Evolutionary conservation across 2,329 filamentous ascomycete genomes (phyloP).

Genomic region (Paracoccidioides brasiliensis): DNA sequence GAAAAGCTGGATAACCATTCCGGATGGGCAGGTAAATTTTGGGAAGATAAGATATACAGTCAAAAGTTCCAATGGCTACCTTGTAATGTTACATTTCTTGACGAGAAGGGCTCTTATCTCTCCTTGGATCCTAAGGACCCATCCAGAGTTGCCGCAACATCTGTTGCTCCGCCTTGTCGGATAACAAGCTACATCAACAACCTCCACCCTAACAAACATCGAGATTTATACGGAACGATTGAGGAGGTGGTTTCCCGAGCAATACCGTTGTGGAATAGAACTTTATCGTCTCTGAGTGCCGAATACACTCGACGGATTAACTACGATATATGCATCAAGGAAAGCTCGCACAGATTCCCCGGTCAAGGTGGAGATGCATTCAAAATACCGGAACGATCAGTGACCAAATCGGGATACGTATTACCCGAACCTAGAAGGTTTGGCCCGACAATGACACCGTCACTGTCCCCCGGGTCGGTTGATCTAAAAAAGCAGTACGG

Average conservation of each 20-base stretch:
- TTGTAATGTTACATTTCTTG: slow-evolving; percentile 19
- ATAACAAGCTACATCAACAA: slow-evolving; percentile 32
- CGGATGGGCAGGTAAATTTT: neutral
- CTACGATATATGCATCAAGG: slow-evolving; percentile 8
- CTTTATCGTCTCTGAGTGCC: slow-evolving; percentile 12
- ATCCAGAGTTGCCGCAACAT: slow-evolving; percentile 9
- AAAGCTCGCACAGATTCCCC: slow-evolving; percentile 10
- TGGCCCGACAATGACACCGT: neutral
- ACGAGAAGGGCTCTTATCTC: slow-evolving; percentile 4
- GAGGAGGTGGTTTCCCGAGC: slow-evolving; percentile 20
- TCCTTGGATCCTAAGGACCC: neutral
- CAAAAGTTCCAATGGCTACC: slow-evolving; percentile 34
- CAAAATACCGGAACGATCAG: slow-evolving; percentile 4
- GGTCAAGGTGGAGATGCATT: slow-evolving; percentile 4
- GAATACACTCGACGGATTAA: neutral
- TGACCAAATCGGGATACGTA: slow-evolving; percentile 2
- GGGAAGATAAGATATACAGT: slow-evolving; percentile 10
- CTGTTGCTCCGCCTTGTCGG: neutral
- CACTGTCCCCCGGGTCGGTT: slow-evolving; percentile 21
- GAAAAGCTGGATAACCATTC: neutral
- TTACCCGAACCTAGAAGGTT: slow-evolving; percentile 5
- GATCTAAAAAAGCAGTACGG: slow-evolving; percentile 19
- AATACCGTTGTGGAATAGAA: slow-evolving; percentile 25
- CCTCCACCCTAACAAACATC: slow-evolving; percentile 23
- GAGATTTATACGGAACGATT: slow-evolving; percentile 21